Evolutionary conservation across 1,284 basidiomycete genomes (phyloP).

Genomic region (Hypsizygus ulmarius): DNA sequence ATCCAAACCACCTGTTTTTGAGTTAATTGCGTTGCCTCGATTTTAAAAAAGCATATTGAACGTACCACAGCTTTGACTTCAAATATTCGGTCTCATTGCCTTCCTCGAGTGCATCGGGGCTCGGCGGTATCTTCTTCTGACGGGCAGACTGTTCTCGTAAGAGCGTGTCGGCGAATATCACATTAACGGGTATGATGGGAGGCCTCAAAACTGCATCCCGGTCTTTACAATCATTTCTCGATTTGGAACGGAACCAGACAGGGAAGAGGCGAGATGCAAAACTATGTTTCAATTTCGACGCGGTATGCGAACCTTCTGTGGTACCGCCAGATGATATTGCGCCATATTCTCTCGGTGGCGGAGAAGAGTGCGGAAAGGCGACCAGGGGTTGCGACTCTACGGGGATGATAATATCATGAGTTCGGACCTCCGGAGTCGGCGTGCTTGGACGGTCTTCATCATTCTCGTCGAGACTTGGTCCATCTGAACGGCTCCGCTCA

Average conservation of each 20-base stretch:
- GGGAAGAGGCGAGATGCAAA: constrained; percentile 24
- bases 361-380: constrained; percentile 17
- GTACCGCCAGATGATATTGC: background rate
- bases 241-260: constrained; percentile 12
- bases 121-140: constrained; percentile 14
- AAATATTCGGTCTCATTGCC: constrained; percentile 70
- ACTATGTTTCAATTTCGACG: constrained; percentile 12
- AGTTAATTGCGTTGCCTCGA: background rate
- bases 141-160: constrained; percentile 21
- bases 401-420: background rate
- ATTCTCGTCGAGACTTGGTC: constrained; percentile 27
- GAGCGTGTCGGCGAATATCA: constrained; percentile 32
- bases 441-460: constrained; percentile 25
- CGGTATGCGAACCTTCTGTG: background rate
- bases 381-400: constrained; percentile 29
- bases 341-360: constrained; percentile 12
- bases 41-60: constrained; percentile 7
- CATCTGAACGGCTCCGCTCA: constrained; percentile 13
- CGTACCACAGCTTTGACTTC: constrained; percentile 77
- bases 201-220: background rate
- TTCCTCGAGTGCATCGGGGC: constrained; percentile 24
- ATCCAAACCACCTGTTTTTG: constrained; percentile 82
- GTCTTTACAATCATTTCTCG: too few relatives aligned
- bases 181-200: constrained; percentile 29
- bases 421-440: background rate